These are phyloP conservation scores for Cladosporium sp. DNA, from an alignment of 2,329 filamentous ascomycete genomes.

Conservation along the genomic window DNA sequence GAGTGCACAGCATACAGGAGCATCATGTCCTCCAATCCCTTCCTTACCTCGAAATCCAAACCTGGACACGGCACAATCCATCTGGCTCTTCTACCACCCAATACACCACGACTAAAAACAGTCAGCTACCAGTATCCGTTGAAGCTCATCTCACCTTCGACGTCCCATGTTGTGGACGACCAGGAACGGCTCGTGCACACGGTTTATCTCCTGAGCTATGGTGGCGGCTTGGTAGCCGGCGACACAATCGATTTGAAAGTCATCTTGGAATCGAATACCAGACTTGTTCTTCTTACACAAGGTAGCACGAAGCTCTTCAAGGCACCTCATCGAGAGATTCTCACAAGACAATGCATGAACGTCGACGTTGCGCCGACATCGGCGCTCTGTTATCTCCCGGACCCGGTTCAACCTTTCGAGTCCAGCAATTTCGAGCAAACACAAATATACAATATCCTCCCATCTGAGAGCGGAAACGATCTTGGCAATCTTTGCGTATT, in stretches of 20 bases:
- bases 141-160: constrained; percentile 81
- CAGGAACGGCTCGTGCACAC: constrained; percentile 59
- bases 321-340: constrained; percentile 49
- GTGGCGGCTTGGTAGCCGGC: constrained; percentile 85
- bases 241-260: constrained; percentile 75
- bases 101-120: constrained; percentile 65
- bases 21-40: constrained; percentile 57
- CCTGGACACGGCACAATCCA: constrained; percentile 77
- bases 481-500: constrained; percentile 66
- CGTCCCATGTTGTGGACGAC: constrained; percentile 43
- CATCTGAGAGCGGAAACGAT: neutral
- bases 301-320: constrained; percentile 97
- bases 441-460: constrained; percentile 64
- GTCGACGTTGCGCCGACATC: constrained; percentile 46
- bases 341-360: constrained; percentile 37
- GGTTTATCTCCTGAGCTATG: constrained; percentile 89
- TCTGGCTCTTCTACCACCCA: constrained; percentile 66
- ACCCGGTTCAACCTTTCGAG: constrained; percentile 89
- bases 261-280: constrained; percentile 59
- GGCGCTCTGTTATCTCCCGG: constrained; percentile 67
- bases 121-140: constrained; percentile 91
- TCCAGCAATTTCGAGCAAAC: constrained; percentile 78
- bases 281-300: constrained; percentile 58
- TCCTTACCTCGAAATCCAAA: constrained; percentile 66
- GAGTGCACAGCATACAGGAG: constrained; percentile 8